Evolutionary conservation across 2,329 filamentous ascomycete genomes (phyloP).

Genomic region (Dendryphion nanum): DNA sequence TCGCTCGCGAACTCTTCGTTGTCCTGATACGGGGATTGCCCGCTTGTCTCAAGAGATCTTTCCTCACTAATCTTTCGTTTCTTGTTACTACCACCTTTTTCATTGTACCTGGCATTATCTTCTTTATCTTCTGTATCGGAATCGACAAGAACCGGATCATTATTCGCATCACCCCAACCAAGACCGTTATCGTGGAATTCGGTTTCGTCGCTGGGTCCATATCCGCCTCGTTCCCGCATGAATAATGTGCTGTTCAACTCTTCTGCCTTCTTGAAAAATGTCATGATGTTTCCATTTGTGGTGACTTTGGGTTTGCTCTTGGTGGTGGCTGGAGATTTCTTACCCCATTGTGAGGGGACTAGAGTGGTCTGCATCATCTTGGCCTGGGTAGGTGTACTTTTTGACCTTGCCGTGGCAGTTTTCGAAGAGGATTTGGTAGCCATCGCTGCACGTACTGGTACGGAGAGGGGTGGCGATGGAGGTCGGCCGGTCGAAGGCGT

Average conservation of each 20-base stretch:
- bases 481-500: slow-evolving; percentile 51
- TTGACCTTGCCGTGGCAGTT: slow-evolving; percentile 9
- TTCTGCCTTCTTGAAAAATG: slow-evolving; percentile 55
- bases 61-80: slow-evolving; percentile 39
- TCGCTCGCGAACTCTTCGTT: background rate
- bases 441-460: slow-evolving; percentile 14
- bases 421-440: slow-evolving; percentile 22
- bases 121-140: slow-evolving; percentile 14
- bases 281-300: slow-evolving; percentile 52
- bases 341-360: slow-evolving; percentile 28
- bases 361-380: slow-evolving; percentile 34
- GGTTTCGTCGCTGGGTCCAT: too few relatives aligned
- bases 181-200: slow-evolving; percentile 10
- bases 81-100: slow-evolving; percentile 43
- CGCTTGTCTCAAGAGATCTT: slow-evolving; percentile 40
- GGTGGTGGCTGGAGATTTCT: slow-evolving; percentile 30
- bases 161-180: slow-evolving; percentile 20
- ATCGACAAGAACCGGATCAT: slow-evolving; percentile 29
- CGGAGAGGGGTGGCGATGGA: slow-evolving; percentile 49
- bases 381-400: slow-evolving; percentile 11
- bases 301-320: slow-evolving; percentile 40
- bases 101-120: slow-evolving; percentile 41
- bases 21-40: slow-evolving; percentile 20
- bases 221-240: slow-evolving; percentile 29
- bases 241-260: slow-evolving; percentile 40